Evolutionary conservation across 1,284 basidiomycete species (phyloP).

Genomic region (Microbotryum lychnidis-dioicae): DNA sequence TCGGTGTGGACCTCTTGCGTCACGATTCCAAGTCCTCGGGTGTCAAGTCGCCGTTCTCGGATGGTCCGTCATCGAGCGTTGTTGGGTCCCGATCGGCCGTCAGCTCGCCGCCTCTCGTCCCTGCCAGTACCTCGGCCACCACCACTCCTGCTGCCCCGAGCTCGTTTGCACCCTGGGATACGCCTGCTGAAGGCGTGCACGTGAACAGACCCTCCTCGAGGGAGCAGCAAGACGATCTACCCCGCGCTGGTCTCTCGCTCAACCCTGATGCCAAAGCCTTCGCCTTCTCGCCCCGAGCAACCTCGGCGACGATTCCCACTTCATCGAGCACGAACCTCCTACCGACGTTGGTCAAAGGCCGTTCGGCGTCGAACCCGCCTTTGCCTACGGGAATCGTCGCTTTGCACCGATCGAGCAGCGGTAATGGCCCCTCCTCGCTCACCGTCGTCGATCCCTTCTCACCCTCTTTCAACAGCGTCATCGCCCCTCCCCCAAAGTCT

Average conservation of each 20-base stretch:
- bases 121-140: conserved; percentile 6
- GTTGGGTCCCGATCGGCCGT: not conserved
- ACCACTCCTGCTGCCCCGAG: conserved; percentile 10
- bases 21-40: no score
- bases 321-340: conserved; percentile 4
- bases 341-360: no score
- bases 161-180: conserved; percentile 19
- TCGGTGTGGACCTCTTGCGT: no score
- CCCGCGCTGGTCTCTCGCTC: conserved; percentile 46
- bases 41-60: no score
- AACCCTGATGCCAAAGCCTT: conserved; percentile 80
- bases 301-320: conserved; percentile 8
- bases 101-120: not conserved
- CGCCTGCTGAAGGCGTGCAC: not conserved
- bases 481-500: conserved; percentile 24
- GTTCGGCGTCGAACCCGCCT: not conserved
- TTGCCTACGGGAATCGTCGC: not conserved
- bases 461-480: conserved; percentile 19
- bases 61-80: not conserved
- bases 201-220: conserved; percentile 13
- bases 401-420: not conserved
- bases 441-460: conserved; percentile 11
- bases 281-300: conserved; percentile 37
- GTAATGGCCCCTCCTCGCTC: conserved; percentile 2
- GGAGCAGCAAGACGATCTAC: conserved; percentile 45